phyloP scores from a whole-genome alignment of 2,329 filamentous ascomycete genomes.

The Ambrosiella cleistominuta region DNA sequence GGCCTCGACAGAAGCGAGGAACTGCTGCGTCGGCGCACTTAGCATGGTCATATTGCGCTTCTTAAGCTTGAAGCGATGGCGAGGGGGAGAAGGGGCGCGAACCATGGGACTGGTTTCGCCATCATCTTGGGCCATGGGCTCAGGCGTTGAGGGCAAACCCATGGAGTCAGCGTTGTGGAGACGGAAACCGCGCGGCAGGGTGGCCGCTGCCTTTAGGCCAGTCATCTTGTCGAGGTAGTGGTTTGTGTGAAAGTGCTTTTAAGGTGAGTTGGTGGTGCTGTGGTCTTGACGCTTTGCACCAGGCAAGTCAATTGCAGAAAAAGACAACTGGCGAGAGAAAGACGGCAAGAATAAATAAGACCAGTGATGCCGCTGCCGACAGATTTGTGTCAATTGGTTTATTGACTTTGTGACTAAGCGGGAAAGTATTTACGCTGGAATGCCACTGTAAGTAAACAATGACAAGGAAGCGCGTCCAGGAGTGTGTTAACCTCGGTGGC shows the following conservation, averaged over 20 bases:
- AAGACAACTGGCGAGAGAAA: not conserved
- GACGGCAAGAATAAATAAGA: not conserved
- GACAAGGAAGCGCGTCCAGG: conserved; percentile 7
- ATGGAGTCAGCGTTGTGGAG: conserved; percentile 20
- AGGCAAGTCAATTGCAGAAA: conserved; percentile 3
- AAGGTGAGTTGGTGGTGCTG: not conserved
- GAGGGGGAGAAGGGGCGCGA: conserved; percentile 31
- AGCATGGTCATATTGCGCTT: conserved; percentile 35
- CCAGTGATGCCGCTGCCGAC: not conserved
- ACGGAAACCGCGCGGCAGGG: conserved; percentile 27
- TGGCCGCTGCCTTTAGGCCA: conserved; percentile 27
- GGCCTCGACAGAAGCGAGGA: conserved; percentile 48
- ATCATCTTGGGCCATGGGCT: conserved; percentile 24
- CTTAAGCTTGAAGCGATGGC: conserved; percentile 37
- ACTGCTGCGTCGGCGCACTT: conserved; percentile 43
- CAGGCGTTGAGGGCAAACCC: conserved; percentile 28
- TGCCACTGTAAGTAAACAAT: not conserved
- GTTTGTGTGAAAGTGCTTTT: not conserved
- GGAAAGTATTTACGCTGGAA: not conserved
- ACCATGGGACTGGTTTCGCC: conserved; percentile 15
- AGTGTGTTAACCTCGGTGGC: conserved; percentile 1
- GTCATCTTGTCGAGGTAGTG: conserved; percentile 23
- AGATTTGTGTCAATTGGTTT: not conserved
- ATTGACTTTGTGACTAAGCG: not conserved
- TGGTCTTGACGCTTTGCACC: not conserved